Evolutionary conservation across 2,329 filamentous ascomycete genomes (phyloP), one percentile per base, ranked within the genome.

Genomic region (Botrytis cinerea): DNA sequence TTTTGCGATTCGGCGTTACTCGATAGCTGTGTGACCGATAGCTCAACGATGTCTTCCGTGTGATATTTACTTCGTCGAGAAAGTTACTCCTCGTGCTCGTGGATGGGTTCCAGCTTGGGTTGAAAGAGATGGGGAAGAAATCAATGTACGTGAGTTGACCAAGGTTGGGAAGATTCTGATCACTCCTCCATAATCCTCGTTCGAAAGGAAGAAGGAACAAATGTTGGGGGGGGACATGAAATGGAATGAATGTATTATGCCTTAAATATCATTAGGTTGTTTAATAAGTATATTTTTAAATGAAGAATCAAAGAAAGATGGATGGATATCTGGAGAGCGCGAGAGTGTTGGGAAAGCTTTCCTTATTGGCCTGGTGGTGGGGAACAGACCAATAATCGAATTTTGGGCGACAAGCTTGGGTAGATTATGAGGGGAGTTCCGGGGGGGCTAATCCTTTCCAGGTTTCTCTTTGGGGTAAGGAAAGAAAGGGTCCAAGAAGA

Each of bases 21-120:
- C 28, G 64, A 67, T 67, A 67, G 46, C 46, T 67, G 46, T 67
- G 46, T 40, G 25, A 57, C n/a, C n/a, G 51, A 67, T 25, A 7
- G 40, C 40, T 32, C 18, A 18, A 45, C 45, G 5, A 38, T 59
- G 38, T 7, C 5, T 64, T 46, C 16, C 12, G 20, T n/a, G 35
- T 38, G 22, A 61, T 61, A 1, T 38, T 38, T 40, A 14, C 35
- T 40, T 61, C 10, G 22, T 40, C 22, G 6, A 16, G 59, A 61
- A 40, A 61, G 59, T 14, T 18, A 16, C 48, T 14, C 16, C 25
- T 54, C 25, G 48, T 16, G 2, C 25, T n/a, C 25, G 48, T 16
- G 5, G 51, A 28, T 28, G 18, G 51, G n/a, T 28, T 57, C n/a
- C n/a, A 57, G n/a, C 14, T 32, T 32, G 51, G 28, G 1, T 40